phyloP scores from a whole-genome alignment of 2,329 filamentous ascomycete species.

The Sporothrix dimorphospora region DNA sequence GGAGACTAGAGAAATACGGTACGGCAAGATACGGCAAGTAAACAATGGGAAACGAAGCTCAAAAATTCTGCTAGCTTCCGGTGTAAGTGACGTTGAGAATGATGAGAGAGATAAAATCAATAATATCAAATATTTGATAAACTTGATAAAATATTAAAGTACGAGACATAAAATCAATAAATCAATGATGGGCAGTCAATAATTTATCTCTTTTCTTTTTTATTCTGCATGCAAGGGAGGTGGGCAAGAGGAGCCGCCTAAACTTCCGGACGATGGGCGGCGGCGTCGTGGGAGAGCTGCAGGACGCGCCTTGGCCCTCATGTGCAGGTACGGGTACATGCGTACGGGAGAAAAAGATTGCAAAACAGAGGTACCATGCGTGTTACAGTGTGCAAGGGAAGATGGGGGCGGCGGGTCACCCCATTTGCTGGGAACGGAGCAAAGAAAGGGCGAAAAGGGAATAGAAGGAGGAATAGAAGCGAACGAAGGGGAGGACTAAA shows the following conservation, averaged over 20 bases:
- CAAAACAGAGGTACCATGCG: not conserved
- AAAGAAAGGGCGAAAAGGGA: not conserved
- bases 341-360: not conserved
- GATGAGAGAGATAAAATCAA: not conserved
- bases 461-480: not conserved
- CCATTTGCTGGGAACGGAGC: not conserved
- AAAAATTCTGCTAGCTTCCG: not conserved
- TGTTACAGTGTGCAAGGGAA: not conserved
- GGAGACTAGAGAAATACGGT: not conserved
- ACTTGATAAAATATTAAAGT: not conserved
- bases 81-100: conserved; percentile 4
- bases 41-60: not conserved
- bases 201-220: not conserved
- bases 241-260: not conserved
- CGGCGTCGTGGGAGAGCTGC: conserved; percentile 16
- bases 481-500: not conserved
- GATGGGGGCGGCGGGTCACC: not conserved
- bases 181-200: not conserved
- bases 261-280: not conserved
- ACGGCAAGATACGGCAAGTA: not conserved
- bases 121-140: not conserved
- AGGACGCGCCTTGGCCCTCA: conserved; percentile 8
- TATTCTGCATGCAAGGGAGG: not conserved
- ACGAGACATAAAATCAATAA: not conserved
- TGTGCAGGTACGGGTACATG: not conserved